Percentiles rank a stretch among this genome's conserved stretches.
Conservation (phyloP, 2,329 filamentous ascomycete genomes). For the Talaromyces sp. region DNA sequence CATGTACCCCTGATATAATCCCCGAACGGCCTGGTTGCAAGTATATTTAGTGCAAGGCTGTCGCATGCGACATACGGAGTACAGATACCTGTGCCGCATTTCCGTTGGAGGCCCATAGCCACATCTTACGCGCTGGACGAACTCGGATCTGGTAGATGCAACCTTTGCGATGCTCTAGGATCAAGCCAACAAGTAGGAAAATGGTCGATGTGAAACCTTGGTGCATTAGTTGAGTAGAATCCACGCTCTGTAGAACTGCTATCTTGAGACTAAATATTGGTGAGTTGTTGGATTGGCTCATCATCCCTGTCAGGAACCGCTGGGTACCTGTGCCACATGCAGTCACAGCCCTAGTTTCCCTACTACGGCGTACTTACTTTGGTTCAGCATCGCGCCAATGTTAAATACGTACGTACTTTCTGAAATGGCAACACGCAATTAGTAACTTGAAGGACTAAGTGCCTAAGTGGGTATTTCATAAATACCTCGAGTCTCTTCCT, state of each 20-base stretch:
- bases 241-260: background rate
- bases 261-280: background rate
- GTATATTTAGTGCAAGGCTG: background rate
- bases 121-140: background rate
- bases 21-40: background rate
- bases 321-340: slow-evolving; percentile 5
- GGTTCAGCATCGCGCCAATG: background rate
- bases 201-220: background rate
- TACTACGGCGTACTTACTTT: background rate
- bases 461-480: background rate
- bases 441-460: too few relatives aligned
- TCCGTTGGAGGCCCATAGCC: background rate
- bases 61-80: too few relatives aligned
- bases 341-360: background rate
- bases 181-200: background rate
- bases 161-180: background rate
- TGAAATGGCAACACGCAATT: background rate
- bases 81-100: background rate
- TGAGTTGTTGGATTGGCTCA: background rate
- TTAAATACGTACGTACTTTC: background rate
- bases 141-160: background rate
- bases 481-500: background rate
- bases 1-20: background rate
- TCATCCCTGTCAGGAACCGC: background rate
- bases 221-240: slow-evolving; percentile 7